A percentile compares a stretch with the other conserved stretches of the same genome.
phyloP scores from a whole-genome alignment of 2,329 filamentous ascomycete species.

The Huntiella decipiens region DNA sequence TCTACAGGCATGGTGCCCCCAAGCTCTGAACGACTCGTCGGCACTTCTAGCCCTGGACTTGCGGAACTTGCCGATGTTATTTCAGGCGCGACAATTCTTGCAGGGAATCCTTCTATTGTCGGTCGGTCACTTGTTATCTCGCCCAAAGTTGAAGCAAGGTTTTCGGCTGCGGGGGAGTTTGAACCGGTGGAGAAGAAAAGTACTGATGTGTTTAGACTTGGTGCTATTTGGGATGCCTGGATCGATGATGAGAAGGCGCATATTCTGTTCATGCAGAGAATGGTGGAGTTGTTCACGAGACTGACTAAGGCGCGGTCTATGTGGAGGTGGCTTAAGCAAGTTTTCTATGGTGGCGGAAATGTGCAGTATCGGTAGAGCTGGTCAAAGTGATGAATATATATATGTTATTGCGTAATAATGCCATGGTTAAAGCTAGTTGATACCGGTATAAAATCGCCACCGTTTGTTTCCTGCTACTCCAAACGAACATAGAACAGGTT shows the following conservation, averaged over 20 bases:
- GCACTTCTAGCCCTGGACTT: conserved; percentile 25
- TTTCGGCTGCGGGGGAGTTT: background rate
- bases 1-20: conserved; percentile 36
- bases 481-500: too few species aligned
- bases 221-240: background rate
- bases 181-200: background rate
- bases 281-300: background rate
- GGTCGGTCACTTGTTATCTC: conserved; percentile 40
- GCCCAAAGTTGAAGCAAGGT: conserved; percentile 24
- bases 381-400: too few species aligned
- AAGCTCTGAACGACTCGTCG: conserved; percentile 25
- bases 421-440: too few species aligned
- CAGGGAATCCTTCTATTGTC: conserved; percentile 36
- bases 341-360: background rate
- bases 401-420: too few species aligned
- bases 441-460: too few species aligned
- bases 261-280: background rate
- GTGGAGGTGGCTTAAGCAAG: background rate
- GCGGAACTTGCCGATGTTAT: conserved; percentile 23
- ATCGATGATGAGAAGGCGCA: background rate
- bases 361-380: background rate
- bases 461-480: too few species aligned
- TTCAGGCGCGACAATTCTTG: conserved; percentile 43
- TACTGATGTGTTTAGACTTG: background rate
- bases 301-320: background rate